Conservation (phyloP, 257 asterid species). For the Salvia rosmarinus region DNA sequence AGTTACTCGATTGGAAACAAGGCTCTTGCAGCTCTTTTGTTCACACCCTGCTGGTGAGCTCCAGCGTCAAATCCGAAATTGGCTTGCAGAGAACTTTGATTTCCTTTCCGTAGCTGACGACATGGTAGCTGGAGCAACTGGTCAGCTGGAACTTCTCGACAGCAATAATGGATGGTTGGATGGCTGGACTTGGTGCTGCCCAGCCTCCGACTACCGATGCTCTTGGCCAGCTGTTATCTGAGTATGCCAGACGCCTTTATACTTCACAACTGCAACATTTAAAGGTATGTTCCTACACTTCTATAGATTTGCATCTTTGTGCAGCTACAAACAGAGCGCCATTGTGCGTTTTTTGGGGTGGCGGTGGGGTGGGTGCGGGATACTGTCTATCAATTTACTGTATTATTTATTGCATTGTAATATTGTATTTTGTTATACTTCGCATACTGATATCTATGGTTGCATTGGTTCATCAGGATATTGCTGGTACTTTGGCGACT, state of each 20-base stretch:
- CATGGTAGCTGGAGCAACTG: conserved; percentile 80
- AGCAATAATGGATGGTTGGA: conserved; percentile 99
- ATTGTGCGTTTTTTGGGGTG: no score
- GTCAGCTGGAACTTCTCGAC: conserved; percentile 99
- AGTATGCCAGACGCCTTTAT: conserved; percentile 87
- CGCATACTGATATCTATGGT: conserved; percentile 27
- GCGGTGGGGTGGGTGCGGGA: no score
- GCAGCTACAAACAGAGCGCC: conserved; percentile 2
- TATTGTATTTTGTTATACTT: not conserved
- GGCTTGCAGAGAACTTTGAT: conserved; percentile 97
- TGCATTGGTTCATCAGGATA: conserved; percentile 61
- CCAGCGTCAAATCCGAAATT: conserved; percentile 95
- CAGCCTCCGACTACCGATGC: conserved; percentile 92
- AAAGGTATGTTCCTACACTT: conserved; percentile 55
- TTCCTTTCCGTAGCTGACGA: conserved; percentile 88
- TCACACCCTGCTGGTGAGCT: conserved; percentile 99
- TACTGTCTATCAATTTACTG: not conserved
- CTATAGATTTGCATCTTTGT: conserved; percentile 18
- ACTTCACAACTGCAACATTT: conserved; percentile 91
- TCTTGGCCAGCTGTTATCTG: conserved; percentile 93
- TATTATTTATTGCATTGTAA: conserved; percentile 5
- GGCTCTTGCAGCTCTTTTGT: conserved; percentile 92
- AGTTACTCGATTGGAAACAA: conserved; percentile 79
- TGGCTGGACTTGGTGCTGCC: conserved; percentile 99
- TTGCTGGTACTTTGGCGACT: conserved; percentile 96